Percentiles rank a stretch among this genome's conserved stretches.
phyloP scores from a whole-genome alignment of 2,329 filamentous ascomycete genomes.

The Diaporthe citri region DNA sequence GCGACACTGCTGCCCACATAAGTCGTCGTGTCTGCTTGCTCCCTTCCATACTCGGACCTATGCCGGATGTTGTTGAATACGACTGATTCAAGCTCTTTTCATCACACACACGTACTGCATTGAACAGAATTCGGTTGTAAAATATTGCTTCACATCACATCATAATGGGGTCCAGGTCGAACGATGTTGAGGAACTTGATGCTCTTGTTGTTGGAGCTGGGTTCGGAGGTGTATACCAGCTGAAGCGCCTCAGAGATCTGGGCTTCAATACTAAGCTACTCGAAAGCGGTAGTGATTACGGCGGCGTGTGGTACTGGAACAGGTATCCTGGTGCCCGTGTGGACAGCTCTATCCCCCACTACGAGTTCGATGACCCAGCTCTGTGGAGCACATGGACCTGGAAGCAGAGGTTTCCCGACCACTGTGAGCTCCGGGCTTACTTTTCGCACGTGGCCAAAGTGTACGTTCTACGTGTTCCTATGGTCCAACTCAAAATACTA shows the following conservation, averaged over 20 bases:
- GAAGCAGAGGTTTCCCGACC: slow-evolving; percentile 33
- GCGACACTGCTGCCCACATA: not conserved
- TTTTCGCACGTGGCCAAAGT: slow-evolving; percentile 27
- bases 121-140: not conserved
- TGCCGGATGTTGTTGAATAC: not conserved
- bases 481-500: not conserved
- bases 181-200: slow-evolving; percentile 18
- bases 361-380: slow-evolving; percentile 34
- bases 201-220: slow-evolving; percentile 36
- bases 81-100: not conserved
- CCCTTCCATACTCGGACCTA: not conserved
- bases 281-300: slow-evolving; percentile 25
- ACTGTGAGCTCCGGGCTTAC: slow-evolving; percentile 31
- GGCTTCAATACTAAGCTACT: slow-evolving; percentile 30
- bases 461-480: not conserved
- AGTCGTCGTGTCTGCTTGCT: not conserved
- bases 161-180: not conserved
- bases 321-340: slow-evolving; percentile 34
- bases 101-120: not conserved
- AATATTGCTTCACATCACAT: not conserved
- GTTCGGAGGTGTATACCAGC: slow-evolving; percentile 36
- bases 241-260: slow-evolving; percentile 21
- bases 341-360: slow-evolving; percentile 26
- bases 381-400: slow-evolving; percentile 33
- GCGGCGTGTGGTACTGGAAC: slow-evolving; percentile 32